Conservation (phyloP, 169 alveolate genomes). For the Plasmodium gonderi region DNA sequence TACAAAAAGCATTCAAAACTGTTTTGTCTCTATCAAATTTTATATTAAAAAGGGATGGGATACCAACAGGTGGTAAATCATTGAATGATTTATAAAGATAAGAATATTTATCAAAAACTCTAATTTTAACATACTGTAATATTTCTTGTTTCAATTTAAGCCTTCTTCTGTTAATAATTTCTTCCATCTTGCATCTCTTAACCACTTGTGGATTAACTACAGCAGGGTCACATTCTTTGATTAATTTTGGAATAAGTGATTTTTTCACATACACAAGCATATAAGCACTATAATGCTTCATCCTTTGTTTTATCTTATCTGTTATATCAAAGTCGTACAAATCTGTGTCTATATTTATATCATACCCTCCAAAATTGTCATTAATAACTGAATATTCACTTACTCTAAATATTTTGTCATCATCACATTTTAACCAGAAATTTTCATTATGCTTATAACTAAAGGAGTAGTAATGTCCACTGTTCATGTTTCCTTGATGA, state of each 20-base stretch:
- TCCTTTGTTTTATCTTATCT: slow-evolving; percentile 77
- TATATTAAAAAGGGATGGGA: slow-evolving; percentile 67
- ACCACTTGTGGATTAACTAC: slow-evolving; percentile 85
- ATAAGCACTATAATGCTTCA: slow-evolving; percentile 92
- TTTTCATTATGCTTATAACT: slow-evolving; percentile 80
- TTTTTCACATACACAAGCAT: slow-evolving; percentile 94
- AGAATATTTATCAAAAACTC: slow-evolving; percentile 77
- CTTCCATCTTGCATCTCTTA: slow-evolving; percentile 80
- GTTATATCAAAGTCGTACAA: slow-evolving; percentile 60
- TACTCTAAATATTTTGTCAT: slow-evolving; percentile 91
- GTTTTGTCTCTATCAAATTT: slow-evolving; percentile 77
- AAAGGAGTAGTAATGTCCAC: slow-evolving; percentile 97
- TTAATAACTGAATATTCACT: slow-evolving; percentile 89
- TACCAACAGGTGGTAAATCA: slow-evolving; percentile 80
- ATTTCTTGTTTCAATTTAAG: slow-evolving; percentile 81
- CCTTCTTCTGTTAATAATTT: slow-evolving; percentile 77
- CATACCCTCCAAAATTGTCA: slow-evolving; percentile 93
- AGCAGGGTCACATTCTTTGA: slow-evolving; percentile 87
- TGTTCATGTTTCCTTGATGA: slow-evolving; percentile 95
- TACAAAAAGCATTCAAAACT: slow-evolving; percentile 70
- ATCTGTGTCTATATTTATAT: slow-evolving; percentile 83
- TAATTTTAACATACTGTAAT: slow-evolving; percentile 79
- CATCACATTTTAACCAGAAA: slow-evolving; percentile 95
- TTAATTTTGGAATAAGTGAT: slow-evolving; percentile 85
- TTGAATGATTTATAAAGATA: slow-evolving; percentile 75